Percentiles rank a stretch among this genome's conserved stretches.
Conservation (phyloP, 1,139 yeast species). For the Geotrichum bryndzae region DNA sequence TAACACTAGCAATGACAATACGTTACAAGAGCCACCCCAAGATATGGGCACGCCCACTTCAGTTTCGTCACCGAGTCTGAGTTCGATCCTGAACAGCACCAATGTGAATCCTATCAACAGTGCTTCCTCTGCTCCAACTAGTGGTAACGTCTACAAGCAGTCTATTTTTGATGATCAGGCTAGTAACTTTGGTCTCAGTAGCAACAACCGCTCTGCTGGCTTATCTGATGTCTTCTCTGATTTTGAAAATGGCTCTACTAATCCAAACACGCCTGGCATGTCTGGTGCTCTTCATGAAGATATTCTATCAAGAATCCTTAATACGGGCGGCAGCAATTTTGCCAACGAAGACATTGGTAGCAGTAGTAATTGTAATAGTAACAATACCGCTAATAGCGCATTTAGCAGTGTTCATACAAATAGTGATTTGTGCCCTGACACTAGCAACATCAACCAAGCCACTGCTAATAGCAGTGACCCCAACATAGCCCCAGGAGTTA, state of each 20-base stretch:
- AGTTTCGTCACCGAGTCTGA: neutral
- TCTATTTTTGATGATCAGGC: neutral
- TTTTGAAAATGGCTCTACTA: neutral
- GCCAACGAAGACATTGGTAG: neutral
- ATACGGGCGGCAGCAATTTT: neutral
- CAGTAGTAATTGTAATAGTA: neutral
- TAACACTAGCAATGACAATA: neutral
- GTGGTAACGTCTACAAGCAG: neutral
- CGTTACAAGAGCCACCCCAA: neutral
- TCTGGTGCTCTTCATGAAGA: neutral
- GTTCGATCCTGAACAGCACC: neutral
- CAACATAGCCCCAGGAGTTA: no score
- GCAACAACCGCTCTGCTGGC: neutral
- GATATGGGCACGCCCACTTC: neutral
- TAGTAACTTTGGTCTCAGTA: neutral
- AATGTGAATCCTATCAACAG: neutral
- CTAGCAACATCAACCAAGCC: neutral
- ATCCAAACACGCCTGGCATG: neutral
- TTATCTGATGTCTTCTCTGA: neutral
- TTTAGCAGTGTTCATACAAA: neutral
- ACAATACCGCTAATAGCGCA: neutral
- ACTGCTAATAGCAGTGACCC: neutral
- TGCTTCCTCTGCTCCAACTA: neutral
- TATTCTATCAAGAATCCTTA: neutral
- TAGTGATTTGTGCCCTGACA: neutral